phyloP scores from a whole-genome alignment of 2,329 filamentous ascomycete species.

The Alternaria triticina region DNA sequence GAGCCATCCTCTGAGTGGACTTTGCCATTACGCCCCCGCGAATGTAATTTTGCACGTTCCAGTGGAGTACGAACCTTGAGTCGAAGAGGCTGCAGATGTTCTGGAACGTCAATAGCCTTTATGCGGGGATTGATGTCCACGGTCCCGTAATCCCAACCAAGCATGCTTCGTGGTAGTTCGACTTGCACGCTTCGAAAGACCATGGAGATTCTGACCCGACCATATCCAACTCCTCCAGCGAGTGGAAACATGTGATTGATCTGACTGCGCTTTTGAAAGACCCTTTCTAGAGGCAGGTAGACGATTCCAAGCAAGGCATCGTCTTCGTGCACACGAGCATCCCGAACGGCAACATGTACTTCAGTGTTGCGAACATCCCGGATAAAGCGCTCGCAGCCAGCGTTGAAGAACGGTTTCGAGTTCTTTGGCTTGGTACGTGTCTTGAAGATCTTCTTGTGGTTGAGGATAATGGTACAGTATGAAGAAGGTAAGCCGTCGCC shows the following conservation, averaged over 20 bases:
- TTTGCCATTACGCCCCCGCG: slow-evolving; percentile 40
- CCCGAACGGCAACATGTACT: slow-evolving; percentile 71
- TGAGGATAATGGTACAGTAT: slow-evolving; percentile 76
- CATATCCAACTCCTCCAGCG: slow-evolving; percentile 74
- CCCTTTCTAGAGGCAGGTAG: slow-evolving; percentile 67
- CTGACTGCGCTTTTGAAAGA: slow-evolving; percentile 69
- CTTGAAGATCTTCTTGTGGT: slow-evolving; percentile 72
- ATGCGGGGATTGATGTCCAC: slow-evolving; percentile 66
- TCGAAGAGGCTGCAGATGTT: slow-evolving; percentile 57
- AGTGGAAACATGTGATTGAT: slow-evolving; percentile 71
- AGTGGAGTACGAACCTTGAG: slow-evolving; percentile 67
- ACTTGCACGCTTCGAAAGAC: slow-evolving; percentile 74
- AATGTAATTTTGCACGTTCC: slow-evolving; percentile 64
- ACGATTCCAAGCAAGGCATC: slow-evolving; percentile 73
- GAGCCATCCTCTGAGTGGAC: slow-evolving; percentile 42
- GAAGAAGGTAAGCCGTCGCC: slow-evolving; percentile 70
- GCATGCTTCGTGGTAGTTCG: slow-evolving; percentile 62
- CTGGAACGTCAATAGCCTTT: slow-evolving; percentile 57
- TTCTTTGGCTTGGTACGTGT: slow-evolving; percentile 81
- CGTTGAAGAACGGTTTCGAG: slow-evolving; percentile 79
- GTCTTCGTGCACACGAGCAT: slow-evolving; percentile 71
- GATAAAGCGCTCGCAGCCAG: slow-evolving; percentile 74
- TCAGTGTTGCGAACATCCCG: slow-evolving; percentile 71
- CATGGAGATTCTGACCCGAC: slow-evolving; percentile 71
- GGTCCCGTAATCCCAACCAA: slow-evolving; percentile 77